phyloP scores from a whole-genome alignment of 2,329 filamentous ascomycete genomes.

The Alternaria postmessia region DNA sequence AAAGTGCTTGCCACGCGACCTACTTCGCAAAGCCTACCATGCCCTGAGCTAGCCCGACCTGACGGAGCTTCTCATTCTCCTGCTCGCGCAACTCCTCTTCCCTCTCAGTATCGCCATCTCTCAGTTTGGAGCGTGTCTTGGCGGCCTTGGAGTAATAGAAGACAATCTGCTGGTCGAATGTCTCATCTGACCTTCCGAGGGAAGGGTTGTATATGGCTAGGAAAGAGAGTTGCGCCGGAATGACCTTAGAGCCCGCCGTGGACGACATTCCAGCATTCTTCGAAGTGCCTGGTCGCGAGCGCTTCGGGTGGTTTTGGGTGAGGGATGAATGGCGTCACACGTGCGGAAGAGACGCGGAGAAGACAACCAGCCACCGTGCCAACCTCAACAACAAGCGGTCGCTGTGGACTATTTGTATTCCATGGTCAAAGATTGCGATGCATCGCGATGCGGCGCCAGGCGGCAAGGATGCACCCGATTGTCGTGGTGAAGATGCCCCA shows the following conservation, averaged over 20 bases:
- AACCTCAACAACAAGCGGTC: constrained; percentile 7
- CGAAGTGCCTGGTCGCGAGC: constrained; percentile 10
- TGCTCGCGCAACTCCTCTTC: constrained; percentile 63
- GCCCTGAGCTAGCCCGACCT: constrained; percentile 95
- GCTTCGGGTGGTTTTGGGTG: constrained; percentile 3
- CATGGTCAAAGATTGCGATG: constrained; percentile 1
- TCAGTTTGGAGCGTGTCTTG: constrained; percentile 40
- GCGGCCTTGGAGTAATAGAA: constrained; percentile 77
- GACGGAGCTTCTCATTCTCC: constrained; percentile 84
- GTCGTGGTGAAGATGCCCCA: constrained; percentile 19
- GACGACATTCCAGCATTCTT: constrained; percentile 35
- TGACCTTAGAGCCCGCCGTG: constrained; percentile 51
- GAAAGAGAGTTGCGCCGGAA: constrained; percentile 87
- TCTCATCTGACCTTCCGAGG: constrained; percentile 75
- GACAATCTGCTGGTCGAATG: constrained; percentile 82
- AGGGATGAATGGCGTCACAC: constrained; percentile 16
- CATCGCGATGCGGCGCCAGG: constrained; percentile 8
- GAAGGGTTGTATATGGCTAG: constrained; percentile 95
- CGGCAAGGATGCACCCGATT: constrained; percentile 7
- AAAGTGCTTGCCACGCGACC: constrained; percentile 8
- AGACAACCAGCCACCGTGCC: constrained; percentile 2
- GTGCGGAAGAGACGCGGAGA: constrained; percentile 6
- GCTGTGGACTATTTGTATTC: constrained; percentile 12
- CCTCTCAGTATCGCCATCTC: constrained; percentile 38
- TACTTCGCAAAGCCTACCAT: constrained; percentile 87